phyloP scores from a whole-genome alignment of 2,329 filamentous ascomycete species.

The Cercospora nicotianae region DNA sequence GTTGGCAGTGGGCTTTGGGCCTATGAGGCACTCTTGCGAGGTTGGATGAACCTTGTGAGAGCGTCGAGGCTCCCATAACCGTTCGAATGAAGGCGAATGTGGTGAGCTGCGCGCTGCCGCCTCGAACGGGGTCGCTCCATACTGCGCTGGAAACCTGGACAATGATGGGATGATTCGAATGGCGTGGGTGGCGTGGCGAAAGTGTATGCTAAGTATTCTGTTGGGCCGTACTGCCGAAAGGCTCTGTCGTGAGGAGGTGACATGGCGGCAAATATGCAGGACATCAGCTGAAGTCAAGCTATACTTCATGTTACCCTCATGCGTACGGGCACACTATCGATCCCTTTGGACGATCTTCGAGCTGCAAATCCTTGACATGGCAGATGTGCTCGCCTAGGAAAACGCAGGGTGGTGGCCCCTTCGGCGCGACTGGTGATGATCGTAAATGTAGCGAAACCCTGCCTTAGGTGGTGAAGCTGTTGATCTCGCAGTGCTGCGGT shows the following conservation, averaged over 20 bases:
- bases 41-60: no score
- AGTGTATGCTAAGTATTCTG: not conserved
- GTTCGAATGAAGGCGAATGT: no score
- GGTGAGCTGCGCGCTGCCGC: no score
- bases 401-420: not conserved
- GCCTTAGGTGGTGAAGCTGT: not conserved
- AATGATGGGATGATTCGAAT: not conserved
- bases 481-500: not conserved
- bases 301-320: not conserved
- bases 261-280: not conserved
- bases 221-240: not conserved
- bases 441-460: not conserved
- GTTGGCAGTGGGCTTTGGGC: no score
- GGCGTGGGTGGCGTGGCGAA: not conserved
- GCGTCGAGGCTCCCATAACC: no score
- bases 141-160: not conserved
- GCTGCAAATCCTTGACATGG: not conserved
- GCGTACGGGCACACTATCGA: not conserved
- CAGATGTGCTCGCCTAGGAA: not conserved
- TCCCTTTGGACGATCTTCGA: not conserved
- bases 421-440: not conserved
- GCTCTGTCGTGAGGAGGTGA: not conserved
- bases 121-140: not conserved
- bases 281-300: not conserved
- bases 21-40: no score